Conservation (phyloP, 768 basidiomycete species). For the Vishniacozyma victoriae region DNA sequence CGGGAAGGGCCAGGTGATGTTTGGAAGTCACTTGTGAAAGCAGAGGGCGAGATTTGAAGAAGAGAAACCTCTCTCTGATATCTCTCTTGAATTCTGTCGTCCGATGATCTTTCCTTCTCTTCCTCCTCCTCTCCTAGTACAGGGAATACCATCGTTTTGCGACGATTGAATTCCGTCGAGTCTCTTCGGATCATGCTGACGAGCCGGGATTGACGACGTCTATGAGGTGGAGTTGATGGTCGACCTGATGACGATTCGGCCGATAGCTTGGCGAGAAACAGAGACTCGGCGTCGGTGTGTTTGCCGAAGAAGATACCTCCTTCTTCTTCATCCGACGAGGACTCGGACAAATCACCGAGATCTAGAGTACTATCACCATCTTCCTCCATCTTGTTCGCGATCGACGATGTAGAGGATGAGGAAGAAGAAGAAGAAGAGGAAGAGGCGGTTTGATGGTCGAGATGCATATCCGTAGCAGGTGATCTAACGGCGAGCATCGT, state of each 20-base stretch:
- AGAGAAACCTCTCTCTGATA: slow-evolving; percentile 4
- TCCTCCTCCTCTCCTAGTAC: background rate
- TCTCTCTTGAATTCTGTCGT: slow-evolving; percentile 5
- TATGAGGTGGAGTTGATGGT: background rate
- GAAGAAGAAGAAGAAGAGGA: no score
- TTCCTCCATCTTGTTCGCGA: no score
- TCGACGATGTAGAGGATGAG: no score
- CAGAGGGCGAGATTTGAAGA: background rate
- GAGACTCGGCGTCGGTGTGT: slow-evolving; percentile 10
- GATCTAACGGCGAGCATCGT: no score
- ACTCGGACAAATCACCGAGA: no score
- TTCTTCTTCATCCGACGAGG: slow-evolving; percentile 1
- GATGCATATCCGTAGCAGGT: no score
- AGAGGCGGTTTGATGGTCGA: no score
- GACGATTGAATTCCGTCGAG: slow-evolving; percentile 31
- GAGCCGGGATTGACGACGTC: slow-evolving; percentile 1
- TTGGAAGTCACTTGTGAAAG: background rate
- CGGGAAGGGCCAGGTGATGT: background rate
- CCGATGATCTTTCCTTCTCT: background rate
- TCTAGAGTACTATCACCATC: no score
- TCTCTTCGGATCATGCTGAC: slow-evolving; percentile 22
- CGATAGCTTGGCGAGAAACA: slow-evolving; percentile 14
- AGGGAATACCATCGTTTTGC: slow-evolving; percentile 22
- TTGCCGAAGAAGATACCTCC: slow-evolving; percentile 30
- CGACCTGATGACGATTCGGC: background rate